A percentile compares a stretch with the other conserved stretches of the same genome.
Evolutionary conservation across 2,329 filamentous ascomycete genomes (phyloP).

Genomic region (Aspergillus fischeri): DNA sequence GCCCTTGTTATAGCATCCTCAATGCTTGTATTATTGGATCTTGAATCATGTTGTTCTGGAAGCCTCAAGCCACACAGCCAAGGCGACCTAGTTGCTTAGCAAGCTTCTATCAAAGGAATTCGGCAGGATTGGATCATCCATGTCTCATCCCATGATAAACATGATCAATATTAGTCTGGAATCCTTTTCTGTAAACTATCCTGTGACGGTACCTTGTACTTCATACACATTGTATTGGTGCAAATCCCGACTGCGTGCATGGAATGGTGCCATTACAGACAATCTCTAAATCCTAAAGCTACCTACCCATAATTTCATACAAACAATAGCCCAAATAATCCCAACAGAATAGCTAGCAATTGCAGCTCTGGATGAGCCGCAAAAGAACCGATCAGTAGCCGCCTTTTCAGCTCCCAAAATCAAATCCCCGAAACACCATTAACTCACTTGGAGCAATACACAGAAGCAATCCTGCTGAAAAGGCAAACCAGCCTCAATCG

Average conservation of each 20-base stretch:
- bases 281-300: neutral
- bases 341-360: neutral
- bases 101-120: neutral
- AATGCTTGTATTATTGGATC: neutral
- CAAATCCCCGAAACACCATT: constrained; percentile 7
- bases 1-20: neutral
- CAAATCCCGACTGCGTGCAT: neutral
- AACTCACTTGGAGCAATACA: constrained; percentile 6
- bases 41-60: neutral
- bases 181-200: neutral
- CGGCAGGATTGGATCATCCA: neutral
- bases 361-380: neutral
- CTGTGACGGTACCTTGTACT: neutral
- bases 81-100: neutral
- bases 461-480: neutral
- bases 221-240: neutral
- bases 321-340: neutral
- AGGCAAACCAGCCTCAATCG: neutral
- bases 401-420: constrained; percentile 8
- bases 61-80: neutral
- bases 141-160: neutral
- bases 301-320: neutral
- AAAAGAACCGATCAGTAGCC: constrained; percentile 3
- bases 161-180: neutral
- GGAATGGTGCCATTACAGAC: neutral